Evolutionary conservation across 2,329 filamentous ascomycete species (phyloP), one percentile per base, ranked within the genome.

Genomic region (Monilinia fructigena): DNA sequence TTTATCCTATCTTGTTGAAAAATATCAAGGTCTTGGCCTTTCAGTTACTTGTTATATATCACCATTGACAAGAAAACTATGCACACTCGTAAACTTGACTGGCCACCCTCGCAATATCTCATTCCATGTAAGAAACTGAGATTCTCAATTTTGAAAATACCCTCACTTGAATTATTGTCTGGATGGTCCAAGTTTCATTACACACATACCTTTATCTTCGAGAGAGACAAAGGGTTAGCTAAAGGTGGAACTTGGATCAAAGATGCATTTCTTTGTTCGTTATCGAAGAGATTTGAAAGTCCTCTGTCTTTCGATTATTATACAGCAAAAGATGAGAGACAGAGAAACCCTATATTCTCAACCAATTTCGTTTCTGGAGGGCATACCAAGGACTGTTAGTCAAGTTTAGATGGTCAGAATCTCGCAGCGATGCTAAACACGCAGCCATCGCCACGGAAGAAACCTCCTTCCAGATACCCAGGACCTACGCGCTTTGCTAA

Each of bases 401-500:
- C 26, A 35, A 48, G 1, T n/a, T 35, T 11, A 6, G 16, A 40
- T 11, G 4, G 14, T 60, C n/a, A 16, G 12, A n/a, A 50, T 14
- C 28, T 48, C 14, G 11, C 28, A 60, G n/a, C 45, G 20, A 12
- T 12, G 23, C 45, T 28, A 60, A 50, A 12, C 1, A 60, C 50
- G 56, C 28, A 38, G 7, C 20, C 55, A n/a, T 47, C 26, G 8
- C 18, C 42, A 60, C 20, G 42, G 45, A 48, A 60, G 16, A 47
- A 26, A 38, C 12, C 45, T 16, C 56, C 38, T 35, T 2, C 47
- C 11, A 60, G 56, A 35, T 38, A 38, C 23, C 3, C 42, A 38
- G 56, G 56, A 14, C 56, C 20, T 60, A 50, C 56, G 16, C 28
- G 28, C 45, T 60, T 60, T 48, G 45, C 56, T 50, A 38, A 16